A percentile compares a stretch with the other conserved stretches of the same genome.
Evolutionary conservation across 2,329 filamentous ascomycete genomes (phyloP).

Genomic region (Colletotrichum tropicale): DNA sequence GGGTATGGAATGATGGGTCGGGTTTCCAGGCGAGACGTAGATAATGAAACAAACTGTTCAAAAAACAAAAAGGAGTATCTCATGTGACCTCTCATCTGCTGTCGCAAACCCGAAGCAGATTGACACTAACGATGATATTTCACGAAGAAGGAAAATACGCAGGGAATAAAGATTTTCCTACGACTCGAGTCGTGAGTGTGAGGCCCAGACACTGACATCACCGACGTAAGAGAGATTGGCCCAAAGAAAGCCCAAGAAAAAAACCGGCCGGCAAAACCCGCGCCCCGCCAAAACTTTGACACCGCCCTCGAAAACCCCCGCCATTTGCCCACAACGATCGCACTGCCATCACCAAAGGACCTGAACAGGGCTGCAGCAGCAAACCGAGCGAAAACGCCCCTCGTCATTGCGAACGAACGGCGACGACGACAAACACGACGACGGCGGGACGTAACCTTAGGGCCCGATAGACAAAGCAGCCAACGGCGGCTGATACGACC

Average conservation of each 20-base stretch:
- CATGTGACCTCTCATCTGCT: neutral
- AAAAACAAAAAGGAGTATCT: neutral
- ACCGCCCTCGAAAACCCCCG: conserved; percentile 28
- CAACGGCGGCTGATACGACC: neutral
- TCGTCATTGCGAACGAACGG: neutral
- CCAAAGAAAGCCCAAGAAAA: neutral
- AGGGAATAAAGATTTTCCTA: neutral
- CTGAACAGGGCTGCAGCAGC: neutral
- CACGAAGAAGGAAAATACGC: neutral
- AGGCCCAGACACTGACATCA: neutral
- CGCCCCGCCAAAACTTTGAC: conserved; percentile 39
- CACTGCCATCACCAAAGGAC: neutral
- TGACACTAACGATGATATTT: neutral
- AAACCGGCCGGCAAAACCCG: conserved; percentile 9
- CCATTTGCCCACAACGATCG: conserved; percentile 15
- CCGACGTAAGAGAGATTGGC: neutral
- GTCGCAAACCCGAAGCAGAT: neutral
- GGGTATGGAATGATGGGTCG: neutral
- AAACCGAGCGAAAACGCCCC: neutral
- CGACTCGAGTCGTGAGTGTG: neutral
- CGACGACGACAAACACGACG: neutral
- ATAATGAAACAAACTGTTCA: neutral
- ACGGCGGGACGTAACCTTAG: neutral
- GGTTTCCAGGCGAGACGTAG: neutral
- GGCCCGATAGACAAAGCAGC: neutral